Percentiles rank a stretch among this genome's conserved stretches.
phyloP scores from a whole-genome alignment of 1,139 yeast species.

The Taiozyma onychis region DNA sequence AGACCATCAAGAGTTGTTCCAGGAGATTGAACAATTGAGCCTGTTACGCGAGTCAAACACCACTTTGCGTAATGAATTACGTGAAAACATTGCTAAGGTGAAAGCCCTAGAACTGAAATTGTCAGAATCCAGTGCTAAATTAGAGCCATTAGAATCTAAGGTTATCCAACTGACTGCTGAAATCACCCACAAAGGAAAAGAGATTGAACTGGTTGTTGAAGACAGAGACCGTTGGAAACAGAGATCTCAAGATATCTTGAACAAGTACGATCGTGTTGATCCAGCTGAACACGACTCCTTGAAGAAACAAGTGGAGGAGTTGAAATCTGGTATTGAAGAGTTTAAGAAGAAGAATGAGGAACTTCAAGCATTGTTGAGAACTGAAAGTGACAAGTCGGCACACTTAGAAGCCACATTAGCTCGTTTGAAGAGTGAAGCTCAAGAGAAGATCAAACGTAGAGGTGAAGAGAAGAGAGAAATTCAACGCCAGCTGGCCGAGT shows the following conservation, averaged over 20 bases:
- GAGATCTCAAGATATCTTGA: constrained; percentile 42
- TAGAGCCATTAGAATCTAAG: constrained; percentile 29
- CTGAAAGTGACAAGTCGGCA: constrained; percentile 16
- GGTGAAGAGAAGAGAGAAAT: constrained; percentile 23
- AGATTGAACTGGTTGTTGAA: constrained; percentile 32
- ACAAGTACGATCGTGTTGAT: constrained; percentile 42
- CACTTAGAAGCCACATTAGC: constrained; percentile 27
- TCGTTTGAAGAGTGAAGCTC: constrained; percentile 28
- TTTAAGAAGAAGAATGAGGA: constrained; percentile 10
- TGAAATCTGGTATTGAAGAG: constrained; percentile 16
- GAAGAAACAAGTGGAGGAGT: constrained; percentile 27
- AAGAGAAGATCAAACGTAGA: constrained; percentile 33
- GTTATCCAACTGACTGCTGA: constrained; percentile 33
- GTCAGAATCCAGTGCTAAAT: constrained; percentile 29
- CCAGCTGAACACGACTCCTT: constrained; percentile 38
- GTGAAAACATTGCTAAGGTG: constrained; percentile 19
- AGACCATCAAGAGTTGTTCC: constrained; percentile 49
- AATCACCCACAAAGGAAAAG: constrained; percentile 36
- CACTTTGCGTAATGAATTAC: constrained; percentile 54
- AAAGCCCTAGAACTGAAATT: constrained; percentile 29
- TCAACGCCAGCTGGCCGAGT: constrained; percentile 3
- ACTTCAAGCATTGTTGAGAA: constrained; percentile 2
- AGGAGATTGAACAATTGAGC: constrained; percentile 63
- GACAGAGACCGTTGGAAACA: constrained; percentile 49
- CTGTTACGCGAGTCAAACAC: constrained; percentile 70